Percentiles rank a stretch among this genome's conserved stretches.
These are phyloP conservation scores for Pestalotiopsis sp. DNA, from an alignment of 2,329 filamentous ascomycete genomes.

Conservation along the genomic window DNA sequence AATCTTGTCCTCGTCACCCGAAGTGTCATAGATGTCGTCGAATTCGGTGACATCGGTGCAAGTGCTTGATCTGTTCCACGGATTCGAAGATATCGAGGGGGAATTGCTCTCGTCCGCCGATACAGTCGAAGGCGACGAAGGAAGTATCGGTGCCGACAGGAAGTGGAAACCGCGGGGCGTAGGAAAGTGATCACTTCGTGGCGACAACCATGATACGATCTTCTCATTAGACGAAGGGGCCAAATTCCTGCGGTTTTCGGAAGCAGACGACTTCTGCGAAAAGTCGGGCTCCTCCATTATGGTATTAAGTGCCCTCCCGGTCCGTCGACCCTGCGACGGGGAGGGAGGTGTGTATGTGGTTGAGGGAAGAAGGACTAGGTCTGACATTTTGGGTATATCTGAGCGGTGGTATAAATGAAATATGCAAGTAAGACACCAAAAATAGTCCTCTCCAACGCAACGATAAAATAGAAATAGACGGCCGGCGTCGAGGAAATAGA, in stretches of 20 bases:
- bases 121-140: slow-evolving; percentile 61
- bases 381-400: slow-evolving; percentile 47
- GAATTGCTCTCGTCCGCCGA: slow-evolving; percentile 51
- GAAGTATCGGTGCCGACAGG: slow-evolving; percentile 63
- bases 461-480: slow-evolving; percentile 28
- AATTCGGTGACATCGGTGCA: slow-evolving; percentile 73
- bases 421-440: slow-evolving; percentile 25
- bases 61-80: slow-evolving; percentile 66
- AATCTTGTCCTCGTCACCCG: slow-evolving; percentile 70
- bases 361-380: slow-evolving; percentile 41
- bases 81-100: slow-evolving; percentile 57
- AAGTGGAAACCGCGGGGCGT: slow-evolving; percentile 71
- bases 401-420: slow-evolving; percentile 13
- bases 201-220: slow-evolving; percentile 61
- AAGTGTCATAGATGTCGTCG: slow-evolving; percentile 86
- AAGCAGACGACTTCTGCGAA: slow-evolving; percentile 28
- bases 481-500: slow-evolving; percentile 32
- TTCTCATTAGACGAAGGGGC: slow-evolving; percentile 46
- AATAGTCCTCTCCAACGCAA: slow-evolving; percentile 21
- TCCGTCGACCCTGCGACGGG: slow-evolving; percentile 60
- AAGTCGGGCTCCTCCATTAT: slow-evolving; percentile 62
- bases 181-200: slow-evolving; percentile 68
- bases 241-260: slow-evolving; percentile 27
- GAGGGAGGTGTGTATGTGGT: slow-evolving; percentile 49
- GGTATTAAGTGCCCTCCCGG: slow-evolving; percentile 60